Evolutionary conservation across 2,329 filamentous ascomycete genomes (phyloP), one percentile per base, ranked within the genome.

Genomic region (Nemania bipapillata): DNA sequence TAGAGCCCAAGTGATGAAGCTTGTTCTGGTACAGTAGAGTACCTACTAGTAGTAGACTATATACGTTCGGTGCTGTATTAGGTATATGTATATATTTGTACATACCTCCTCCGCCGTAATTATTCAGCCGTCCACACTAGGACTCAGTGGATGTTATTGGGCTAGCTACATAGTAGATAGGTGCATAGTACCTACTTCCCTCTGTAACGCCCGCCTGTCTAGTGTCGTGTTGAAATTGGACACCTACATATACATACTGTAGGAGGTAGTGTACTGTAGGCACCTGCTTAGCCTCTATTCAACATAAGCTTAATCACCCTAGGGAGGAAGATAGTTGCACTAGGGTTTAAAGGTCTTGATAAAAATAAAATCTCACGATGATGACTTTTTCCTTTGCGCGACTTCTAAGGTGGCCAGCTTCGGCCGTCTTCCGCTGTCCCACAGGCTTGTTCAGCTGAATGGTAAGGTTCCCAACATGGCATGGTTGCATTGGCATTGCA

Each of bases 401-500:
- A 32, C 50, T 35, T 54, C n/a, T 32, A 12, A 20, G 50, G 28
- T 17, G 15, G 15, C 28, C 50, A 54, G 15, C 26, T 54, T 54
- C 50, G 15, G 50, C 50, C 50, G 15, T 54, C 49, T 53, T 32
- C 50, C 28, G 26, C 28, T n/a, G 50, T 35, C 4, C 11, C 28
- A 35, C 50, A 32, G 24, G n/a, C 50, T 8, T 32, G 17, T n/a
- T 30, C 50, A 54, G 50, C 50, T 54, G 50, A 54, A 54, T 53
- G 11, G 15, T 12, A 28, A 26, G 22, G 47, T 50, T 28, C 47
- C 47, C 4, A 26, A 20, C 24, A 28, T 50, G 24, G 47, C 47
- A 28, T 50, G 47, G 47, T 26, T 17, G 24, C 47, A 50, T 17
- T 40, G 53, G 32, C 5, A 2, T 56, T 40, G 53, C 53, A 56